Base-by-base conservation (phyloP, 305 asterid genomes). In the Fraxinus sp. region DNA sequence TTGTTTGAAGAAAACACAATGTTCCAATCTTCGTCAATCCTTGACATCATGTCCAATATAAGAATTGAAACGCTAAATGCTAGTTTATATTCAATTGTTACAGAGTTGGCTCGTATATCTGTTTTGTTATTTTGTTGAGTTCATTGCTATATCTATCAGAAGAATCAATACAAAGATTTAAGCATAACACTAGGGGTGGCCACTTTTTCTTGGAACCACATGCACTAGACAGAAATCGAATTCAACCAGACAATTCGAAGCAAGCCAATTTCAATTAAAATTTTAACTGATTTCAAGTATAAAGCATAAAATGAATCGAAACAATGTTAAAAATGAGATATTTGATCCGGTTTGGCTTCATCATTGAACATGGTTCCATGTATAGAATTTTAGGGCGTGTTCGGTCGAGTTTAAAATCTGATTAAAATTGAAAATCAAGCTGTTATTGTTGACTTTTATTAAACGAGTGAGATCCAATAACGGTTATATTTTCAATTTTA, bases 1-100 rank as follows among this genome's bases (percentile, higher is more conserved):
- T 62, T 78, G 86, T 86, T 84, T 78, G 80, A 78, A 33, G 81
- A 82, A 26, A 24, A 11, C 41, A 37, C 24, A 18, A 22, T 44
- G 41, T 16, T 46, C 10, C 49, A n/a, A 46, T 71, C 22, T 30
- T 35, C 76, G 4, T 49, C 16, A 82, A 70, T 62, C 20, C 66
- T 52, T 2, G 24, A 30, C 18, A 26, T 73, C 39, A 1, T 30
- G 11, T 49, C 39, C 33, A n/a, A 76, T 73, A 57, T 10, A 32
- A 76, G 41, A 22, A 33, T 41, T 4, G 2, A 14, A 59, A 28
- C 5, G 14, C 2, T 11, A 37, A 26, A 37, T 3, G 22, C 1
- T 1, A 0, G 11, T 36, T 72, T 49, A 49, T 30, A 9, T 22
- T 3, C 20, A 52, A 52, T 16, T 14, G 20, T 44, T 14, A 14